Conservation (phyloP, 2,329 filamentous ascomycete genomes). For the Mariannaea sp. region DNA sequence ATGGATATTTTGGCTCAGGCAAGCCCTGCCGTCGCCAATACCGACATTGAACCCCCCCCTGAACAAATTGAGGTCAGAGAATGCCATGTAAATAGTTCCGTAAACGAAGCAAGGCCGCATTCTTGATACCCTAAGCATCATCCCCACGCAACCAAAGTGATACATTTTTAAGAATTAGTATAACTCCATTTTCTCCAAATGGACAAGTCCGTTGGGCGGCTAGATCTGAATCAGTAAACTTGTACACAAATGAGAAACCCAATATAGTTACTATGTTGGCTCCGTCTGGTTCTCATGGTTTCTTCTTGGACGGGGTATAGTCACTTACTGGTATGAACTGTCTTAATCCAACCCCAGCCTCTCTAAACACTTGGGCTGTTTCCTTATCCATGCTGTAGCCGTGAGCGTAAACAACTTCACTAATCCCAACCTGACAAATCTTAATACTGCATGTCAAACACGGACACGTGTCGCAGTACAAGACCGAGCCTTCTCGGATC, state of each 20-base stretch:
- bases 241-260: conserved; percentile 2
- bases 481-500: conserved; percentile 77
- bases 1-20: neutral
- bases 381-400: conserved; percentile 93
- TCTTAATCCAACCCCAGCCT: conserved; percentile 81
- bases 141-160: conserved; percentile 24
- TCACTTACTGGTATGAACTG: conserved; percentile 82
- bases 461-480: conserved; percentile 96
- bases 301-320: conserved; percentile 13
- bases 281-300: conserved; percentile 13
- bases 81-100: conserved; percentile 21
- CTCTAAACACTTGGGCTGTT: conserved; percentile 78
- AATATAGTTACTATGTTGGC: conserved; percentile 3
- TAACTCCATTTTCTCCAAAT: conserved; percentile 59
- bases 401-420: conserved; percentile 92
- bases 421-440: conserved; percentile 94
- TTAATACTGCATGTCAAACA: conserved; percentile 98
- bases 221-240: conserved; percentile 41
- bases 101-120: conserved; percentile 26
- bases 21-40: neutral
- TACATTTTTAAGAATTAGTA: conserved; percentile 34
- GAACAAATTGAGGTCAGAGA: conserved; percentile 20
- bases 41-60: neutral
- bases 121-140: conserved; percentile 10
- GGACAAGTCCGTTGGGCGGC: conserved; percentile 68